Conservation (phyloP, 169 alveolate genomes). For the Plasmodium fragile region DNA sequence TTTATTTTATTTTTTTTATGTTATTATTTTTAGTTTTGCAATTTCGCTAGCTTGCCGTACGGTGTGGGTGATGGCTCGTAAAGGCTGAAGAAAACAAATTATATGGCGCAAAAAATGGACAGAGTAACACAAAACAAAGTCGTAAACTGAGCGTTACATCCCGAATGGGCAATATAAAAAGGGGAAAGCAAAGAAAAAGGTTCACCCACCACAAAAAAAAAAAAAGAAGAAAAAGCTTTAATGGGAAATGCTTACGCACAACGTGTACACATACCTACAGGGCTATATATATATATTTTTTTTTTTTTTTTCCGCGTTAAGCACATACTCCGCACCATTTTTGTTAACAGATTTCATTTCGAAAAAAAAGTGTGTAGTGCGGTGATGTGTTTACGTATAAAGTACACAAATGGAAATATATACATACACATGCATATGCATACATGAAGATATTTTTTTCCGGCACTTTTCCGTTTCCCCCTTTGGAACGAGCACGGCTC, state of each 20-base stretch:
- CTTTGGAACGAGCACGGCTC: neutral
- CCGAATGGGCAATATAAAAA: slow-evolving; percentile 1
- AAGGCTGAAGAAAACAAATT: neutral
- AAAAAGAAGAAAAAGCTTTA: slow-evolving; percentile 1
- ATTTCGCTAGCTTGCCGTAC: neutral
- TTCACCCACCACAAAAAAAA: neutral
- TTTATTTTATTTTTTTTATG: neutral
- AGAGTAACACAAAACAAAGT: neutral
- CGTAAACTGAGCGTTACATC: neutral
- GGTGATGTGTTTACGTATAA: neutral
- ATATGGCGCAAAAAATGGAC: neutral
- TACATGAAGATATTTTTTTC: neutral
- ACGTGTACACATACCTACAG: neutral
- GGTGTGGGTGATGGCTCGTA: neutral
- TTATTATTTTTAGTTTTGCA: neutral
- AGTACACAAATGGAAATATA: neutral
- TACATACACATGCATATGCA: neutral
- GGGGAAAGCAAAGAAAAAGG: neutral
- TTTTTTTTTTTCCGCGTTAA: slow-evolving; percentile 1
- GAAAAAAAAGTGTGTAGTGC: slow-evolving; percentile 3
- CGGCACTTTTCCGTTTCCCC: neutral
- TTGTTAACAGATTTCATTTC: neutral
- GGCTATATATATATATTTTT: neutral
- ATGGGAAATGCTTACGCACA: neutral
- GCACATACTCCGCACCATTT: neutral